Evolutionary conservation across 805 yeast species (phyloP).

Genomic region (Tetrapisispora iriomotensis): DNA sequence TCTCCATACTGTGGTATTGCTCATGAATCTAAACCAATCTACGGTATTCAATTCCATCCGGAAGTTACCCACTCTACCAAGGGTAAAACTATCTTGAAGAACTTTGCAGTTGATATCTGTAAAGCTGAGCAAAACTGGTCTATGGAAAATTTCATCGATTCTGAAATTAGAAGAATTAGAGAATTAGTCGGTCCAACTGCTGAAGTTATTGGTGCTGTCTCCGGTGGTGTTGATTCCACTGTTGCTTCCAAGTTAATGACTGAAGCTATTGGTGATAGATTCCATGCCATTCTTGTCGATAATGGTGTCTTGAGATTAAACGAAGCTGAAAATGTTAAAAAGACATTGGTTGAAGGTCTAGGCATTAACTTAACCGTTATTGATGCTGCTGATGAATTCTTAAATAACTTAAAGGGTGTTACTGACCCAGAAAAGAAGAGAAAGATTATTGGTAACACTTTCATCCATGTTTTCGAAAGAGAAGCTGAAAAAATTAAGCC

Average conservation of each 20-base stretch:
- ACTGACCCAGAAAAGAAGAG: slow-evolving; percentile 99
- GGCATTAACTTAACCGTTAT: slow-evolving; percentile 92
- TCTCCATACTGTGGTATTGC: slow-evolving; percentile 94
- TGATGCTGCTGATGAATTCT: slow-evolving; percentile 87
- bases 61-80: slow-evolving; percentile 94
- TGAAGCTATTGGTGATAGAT: slow-evolving; percentile 96
- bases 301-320: slow-evolving; percentile 95
- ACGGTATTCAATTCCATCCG: slow-evolving; percentile 97
- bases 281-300: slow-evolving; percentile 96
- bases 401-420: slow-evolving; percentile 78
- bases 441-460: slow-evolving; percentile 96
- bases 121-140: slow-evolving; percentile 86
- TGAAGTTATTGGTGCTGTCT: slow-evolving; percentile 98
- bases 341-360: slow-evolving; percentile 83
- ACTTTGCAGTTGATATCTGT: slow-evolving; percentile 91
- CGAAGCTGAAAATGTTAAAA: slow-evolving; percentile 82
- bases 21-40: slow-evolving; percentile 61
- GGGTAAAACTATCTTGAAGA: slow-evolving; percentile 79
- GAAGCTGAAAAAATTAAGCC: slow-evolving; percentile 91
- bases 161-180: slow-evolving; percentile 89
- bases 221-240: slow-evolving; percentile 99
- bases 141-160: slow-evolving; percentile 94
- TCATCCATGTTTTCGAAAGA: slow-evolving; percentile 92
- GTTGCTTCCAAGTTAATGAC: slow-evolving; percentile 98
- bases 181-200: slow-evolving; percentile 92